A percentile compares a stretch with the other conserved stretches of the same genome.
These are phyloP conservation scores for Stagonosporopsis chrysanthemi DNA, from an alignment of 2,329 filamentous ascomycete species.

Conservation along the genomic window DNA sequence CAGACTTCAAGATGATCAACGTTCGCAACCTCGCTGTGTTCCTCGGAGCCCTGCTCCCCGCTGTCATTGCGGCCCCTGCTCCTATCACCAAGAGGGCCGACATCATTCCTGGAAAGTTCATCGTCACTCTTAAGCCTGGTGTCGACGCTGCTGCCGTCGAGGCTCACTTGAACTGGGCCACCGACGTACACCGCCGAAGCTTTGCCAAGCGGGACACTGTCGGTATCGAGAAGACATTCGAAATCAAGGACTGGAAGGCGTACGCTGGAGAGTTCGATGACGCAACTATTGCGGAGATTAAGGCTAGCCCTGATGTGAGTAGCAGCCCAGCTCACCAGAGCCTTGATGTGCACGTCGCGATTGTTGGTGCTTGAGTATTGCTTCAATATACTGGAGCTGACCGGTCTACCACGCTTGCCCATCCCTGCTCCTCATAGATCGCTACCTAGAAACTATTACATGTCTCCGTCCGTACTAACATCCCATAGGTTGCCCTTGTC, in stretches of 20 bases:
- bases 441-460: not conserved
- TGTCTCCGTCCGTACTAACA: not conserved
- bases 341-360: not conserved
- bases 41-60: slow-evolving; percentile 20
- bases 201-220: slow-evolving; percentile 44
- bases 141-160: slow-evolving; percentile 33
- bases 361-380: not conserved
- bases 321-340: not conserved
- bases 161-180: slow-evolving; percentile 44
- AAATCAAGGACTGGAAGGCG: slow-evolving; percentile 54
- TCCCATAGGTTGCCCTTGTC: slow-evolving; percentile 20
- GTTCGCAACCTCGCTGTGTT: slow-evolving; percentile 19
- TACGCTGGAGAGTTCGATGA: slow-evolving; percentile 59
- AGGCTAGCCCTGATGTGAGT: slow-evolving; percentile 28
- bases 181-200: slow-evolving; percentile 49
- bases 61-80: slow-evolving; percentile 21
- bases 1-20: slow-evolving; percentile 21
- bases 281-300: slow-evolving; percentile 53
- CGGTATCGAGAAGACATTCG: slow-evolving; percentile 54
- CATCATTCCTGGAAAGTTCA: slow-evolving; percentile 32
- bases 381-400: not conserved
- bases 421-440: not conserved
- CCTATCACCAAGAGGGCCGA: slow-evolving; percentile 24
- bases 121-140: slow-evolving; percentile 33
- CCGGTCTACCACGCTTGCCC: not conserved